Conservation (phyloP, 2,329 filamentous ascomycete genomes). For the Fusarium piperis region DNA sequence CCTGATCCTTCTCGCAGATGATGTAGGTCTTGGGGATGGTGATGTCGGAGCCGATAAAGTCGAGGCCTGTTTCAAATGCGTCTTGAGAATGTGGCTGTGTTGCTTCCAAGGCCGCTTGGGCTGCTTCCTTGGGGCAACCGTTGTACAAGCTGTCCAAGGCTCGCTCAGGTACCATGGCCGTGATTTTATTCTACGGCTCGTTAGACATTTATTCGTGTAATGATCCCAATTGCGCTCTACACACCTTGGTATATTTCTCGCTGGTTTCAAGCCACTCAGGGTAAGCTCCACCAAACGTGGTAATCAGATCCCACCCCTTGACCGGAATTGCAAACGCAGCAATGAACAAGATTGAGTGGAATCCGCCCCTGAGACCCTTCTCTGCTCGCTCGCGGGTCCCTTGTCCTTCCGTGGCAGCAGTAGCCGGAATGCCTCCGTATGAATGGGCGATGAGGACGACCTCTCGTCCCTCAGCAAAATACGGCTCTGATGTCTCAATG, state of each 20-base stretch:
- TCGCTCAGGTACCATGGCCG: neutral
- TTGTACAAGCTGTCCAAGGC: neutral
- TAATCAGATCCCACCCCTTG: neutral
- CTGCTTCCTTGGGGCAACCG: neutral
- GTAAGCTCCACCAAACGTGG: neutral
- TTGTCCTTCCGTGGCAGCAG: neutral
- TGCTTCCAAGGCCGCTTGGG: neutral
- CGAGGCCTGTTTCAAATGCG: neutral
- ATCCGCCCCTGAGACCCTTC: neutral
- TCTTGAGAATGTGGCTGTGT: neutral
- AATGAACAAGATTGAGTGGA: neutral
- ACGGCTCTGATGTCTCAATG: neutral
- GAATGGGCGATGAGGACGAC: neutral
- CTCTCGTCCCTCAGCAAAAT: neutral
- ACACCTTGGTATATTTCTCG: neutral
- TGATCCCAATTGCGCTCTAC: neutral
- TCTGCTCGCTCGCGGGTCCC: neutral
- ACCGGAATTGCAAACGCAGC: neutral
- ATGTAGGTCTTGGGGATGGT: neutral
- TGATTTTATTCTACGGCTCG: neutral
- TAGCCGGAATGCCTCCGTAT: neutral
- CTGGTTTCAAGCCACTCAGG: neutral
- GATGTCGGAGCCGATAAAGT: neutral
- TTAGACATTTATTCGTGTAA: neutral
- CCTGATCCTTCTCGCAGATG: neutral